These are phyloP conservation scores for Plasmodium adleri DNA, from an alignment of 169 alveolate species.

Conservation along the genomic window DNA sequence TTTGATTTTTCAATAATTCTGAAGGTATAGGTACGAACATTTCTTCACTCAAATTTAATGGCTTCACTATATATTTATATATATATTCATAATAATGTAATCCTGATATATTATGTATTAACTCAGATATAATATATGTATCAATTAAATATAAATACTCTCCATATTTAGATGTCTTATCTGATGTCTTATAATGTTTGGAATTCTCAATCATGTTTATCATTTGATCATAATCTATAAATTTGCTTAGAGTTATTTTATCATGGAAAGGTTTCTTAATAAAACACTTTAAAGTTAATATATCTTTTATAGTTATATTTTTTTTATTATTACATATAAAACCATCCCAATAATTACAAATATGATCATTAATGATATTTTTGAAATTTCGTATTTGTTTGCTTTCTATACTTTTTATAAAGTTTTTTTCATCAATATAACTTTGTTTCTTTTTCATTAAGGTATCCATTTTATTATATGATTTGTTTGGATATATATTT, in stretches of 20 bases:
- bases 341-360: constrained; percentile 83
- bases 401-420: constrained; percentile 22
- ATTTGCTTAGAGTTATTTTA: constrained; percentile 70
- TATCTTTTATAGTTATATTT: constrained; percentile 78
- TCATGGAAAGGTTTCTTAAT: constrained; percentile 79
- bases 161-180: constrained; percentile 24
- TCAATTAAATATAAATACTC: constrained; percentile 57
- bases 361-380: constrained; percentile 69
- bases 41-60: constrained; percentile 53
- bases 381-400: constrained; percentile 56
- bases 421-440: not conserved
- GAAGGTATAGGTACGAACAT: constrained; percentile 70
- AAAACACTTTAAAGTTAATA: constrained; percentile 78
- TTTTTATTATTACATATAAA: constrained; percentile 81
- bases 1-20: constrained; percentile 13
- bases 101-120: constrained; percentile 59
- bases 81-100: constrained; percentile 53
- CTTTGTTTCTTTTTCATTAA: not conserved
- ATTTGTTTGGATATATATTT: too few relatives aligned
- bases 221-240: constrained; percentile 73
- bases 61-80: constrained; percentile 56
- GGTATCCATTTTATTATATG: too few relatives aligned
- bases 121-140: constrained; percentile 51
- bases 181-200: constrained; percentile 19
- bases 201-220: constrained; percentile 78